Evolutionary conservation across 164 flowering plant genomes (phyloP).

Genomic region (Warburgia ugandensis): DNA sequence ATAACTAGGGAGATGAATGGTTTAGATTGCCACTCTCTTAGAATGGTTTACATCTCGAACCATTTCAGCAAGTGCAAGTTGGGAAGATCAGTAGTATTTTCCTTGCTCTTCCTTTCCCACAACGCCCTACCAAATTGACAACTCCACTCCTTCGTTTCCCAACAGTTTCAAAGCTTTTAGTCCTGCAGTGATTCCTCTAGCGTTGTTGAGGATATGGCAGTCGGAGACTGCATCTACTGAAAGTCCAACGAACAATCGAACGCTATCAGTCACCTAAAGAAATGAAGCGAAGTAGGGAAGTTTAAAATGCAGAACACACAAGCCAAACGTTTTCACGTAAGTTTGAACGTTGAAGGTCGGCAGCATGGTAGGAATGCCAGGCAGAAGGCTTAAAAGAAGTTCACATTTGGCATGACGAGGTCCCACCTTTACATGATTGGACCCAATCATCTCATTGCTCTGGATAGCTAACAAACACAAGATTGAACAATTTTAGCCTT

Average conservation of each 20-base stretch:
- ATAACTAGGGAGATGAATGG: constrained; percentile 40
- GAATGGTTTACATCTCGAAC: constrained; percentile 55
- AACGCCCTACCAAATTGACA: constrained; percentile 92
- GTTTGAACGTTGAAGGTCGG: not conserved
- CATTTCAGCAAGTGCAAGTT: constrained; percentile 71
- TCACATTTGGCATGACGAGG: too few species aligned
- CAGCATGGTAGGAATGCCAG: not conserved
- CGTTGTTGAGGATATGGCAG: constrained; percentile 48
- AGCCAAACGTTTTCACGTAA: not conserved
- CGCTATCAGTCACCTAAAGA: constrained; percentile 18
- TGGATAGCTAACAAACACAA: not conserved
- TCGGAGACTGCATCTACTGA: constrained; percentile 70
- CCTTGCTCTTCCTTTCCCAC: constrained; percentile 76
- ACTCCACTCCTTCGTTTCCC: constrained; percentile 90
- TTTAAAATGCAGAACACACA: not conserved
- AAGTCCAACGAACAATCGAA: constrained; percentile 63
- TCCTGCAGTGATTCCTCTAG: constrained; percentile 68
- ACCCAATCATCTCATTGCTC: not conserved
- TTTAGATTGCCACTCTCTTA: constrained; percentile 72
- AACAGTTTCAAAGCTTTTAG: constrained; percentile 79
- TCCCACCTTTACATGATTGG: not conserved
- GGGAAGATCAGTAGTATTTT: constrained; percentile 69
- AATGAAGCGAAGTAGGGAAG: not conserved
- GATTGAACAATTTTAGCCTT: not conserved
- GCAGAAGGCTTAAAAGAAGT: too few species aligned